Conservation (phyloP, 768 basidiomycete species). For the Boletus rufocinnamomeus region DNA sequence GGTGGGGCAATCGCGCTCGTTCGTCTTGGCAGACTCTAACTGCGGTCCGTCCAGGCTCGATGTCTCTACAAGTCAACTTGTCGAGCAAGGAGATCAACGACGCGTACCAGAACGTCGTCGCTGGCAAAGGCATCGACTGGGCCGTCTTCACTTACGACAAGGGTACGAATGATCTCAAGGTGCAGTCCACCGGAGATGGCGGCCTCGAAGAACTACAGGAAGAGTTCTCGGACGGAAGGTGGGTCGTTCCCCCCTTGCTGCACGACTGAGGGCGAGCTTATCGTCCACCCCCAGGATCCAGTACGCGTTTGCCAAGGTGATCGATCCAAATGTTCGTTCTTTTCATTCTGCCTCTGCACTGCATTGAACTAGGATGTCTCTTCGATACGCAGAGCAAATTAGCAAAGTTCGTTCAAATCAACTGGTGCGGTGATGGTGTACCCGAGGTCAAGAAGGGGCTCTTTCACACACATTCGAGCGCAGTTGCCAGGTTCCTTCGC, state of each 20-base stretch:
- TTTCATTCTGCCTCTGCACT: not conserved
- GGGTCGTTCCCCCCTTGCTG: constrained; percentile 23
- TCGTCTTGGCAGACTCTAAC: not conserved
- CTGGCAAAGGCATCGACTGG: constrained; percentile 71
- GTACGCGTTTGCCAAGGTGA: constrained; percentile 86
- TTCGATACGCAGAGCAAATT: constrained; percentile 61
- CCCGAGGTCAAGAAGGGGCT: constrained; percentile 91
- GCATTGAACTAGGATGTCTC: not conserved
- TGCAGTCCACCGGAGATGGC: constrained; percentile 83
- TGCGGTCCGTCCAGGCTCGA: constrained; percentile 27
- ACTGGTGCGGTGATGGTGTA: constrained; percentile 98
- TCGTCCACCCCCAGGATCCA: constrained; percentile 64
- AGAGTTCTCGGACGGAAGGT: constrained; percentile 95
- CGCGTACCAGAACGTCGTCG: constrained; percentile 76
- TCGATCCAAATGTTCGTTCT: constrained; percentile 74
- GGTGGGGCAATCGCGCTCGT: not conserved
- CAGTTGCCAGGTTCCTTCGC: constrained; percentile 78
- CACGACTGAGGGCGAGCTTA: constrained; percentile 8
- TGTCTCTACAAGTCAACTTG: constrained; percentile 83
- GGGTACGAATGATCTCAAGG: constrained; percentile 82
- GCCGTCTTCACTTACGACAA: constrained; percentile 78
- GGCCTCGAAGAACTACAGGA: constrained; percentile 90
- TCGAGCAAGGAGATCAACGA: constrained; percentile 68
- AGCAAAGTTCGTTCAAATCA: constrained; percentile 91
- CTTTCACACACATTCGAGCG: constrained; percentile 83